Evolutionary conservation across 2,329 filamentous ascomycete species (phyloP).

Genomic region (Didymella arachidicola): DNA sequence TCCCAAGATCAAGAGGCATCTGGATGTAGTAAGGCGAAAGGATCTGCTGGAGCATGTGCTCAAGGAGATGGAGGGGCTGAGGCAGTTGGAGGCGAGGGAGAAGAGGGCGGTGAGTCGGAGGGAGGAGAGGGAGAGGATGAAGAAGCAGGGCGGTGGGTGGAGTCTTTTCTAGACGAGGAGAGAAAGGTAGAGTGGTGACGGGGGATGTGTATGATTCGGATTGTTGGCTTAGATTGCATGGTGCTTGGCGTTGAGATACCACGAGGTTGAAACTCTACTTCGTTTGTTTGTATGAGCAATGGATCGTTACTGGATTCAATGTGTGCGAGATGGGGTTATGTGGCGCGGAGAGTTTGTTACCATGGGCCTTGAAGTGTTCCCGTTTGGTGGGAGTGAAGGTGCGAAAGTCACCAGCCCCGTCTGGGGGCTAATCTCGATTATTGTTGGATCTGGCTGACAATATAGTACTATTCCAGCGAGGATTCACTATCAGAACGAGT

Average conservation of each 20-base stretch:
- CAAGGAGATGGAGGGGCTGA: conserved; percentile 92
- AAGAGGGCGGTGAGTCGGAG: conserved; percentile 56
- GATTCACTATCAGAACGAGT: too few relatives aligned
- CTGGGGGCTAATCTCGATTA: too few relatives aligned
- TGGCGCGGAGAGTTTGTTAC: background rate
- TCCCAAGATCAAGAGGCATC: conserved; percentile 83
- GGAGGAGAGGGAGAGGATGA: conserved; percentile 34
- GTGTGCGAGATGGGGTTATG: background rate
- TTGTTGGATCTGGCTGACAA: too few relatives aligned
- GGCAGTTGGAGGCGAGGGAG: conserved; percentile 80
- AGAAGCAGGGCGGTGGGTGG: conserved; percentile 41
- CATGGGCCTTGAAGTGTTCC: too few relatives aligned
- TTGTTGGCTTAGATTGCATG: conserved; percentile 31
- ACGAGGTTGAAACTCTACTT: background rate
- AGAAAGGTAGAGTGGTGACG: background rate
- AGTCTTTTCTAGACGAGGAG: conserved; percentile 36
- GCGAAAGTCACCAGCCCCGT: too few relatives aligned
- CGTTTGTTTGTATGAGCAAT: background rate
- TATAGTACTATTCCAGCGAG: too few relatives aligned
- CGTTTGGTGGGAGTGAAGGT: too few relatives aligned
- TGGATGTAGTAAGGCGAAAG: conserved; percentile 92
- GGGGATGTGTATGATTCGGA: conserved; percentile 1
- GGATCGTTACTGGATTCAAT: background rate
- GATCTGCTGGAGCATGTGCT: conserved; percentile 91
- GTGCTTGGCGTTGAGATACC: conserved; percentile 30